Evolutionary conservation across 495 filamentous ascomycete species (phyloP), one percentile per base, ranked within the genome.

Genomic region (Paragyromitra xinjiangensis): DNA sequence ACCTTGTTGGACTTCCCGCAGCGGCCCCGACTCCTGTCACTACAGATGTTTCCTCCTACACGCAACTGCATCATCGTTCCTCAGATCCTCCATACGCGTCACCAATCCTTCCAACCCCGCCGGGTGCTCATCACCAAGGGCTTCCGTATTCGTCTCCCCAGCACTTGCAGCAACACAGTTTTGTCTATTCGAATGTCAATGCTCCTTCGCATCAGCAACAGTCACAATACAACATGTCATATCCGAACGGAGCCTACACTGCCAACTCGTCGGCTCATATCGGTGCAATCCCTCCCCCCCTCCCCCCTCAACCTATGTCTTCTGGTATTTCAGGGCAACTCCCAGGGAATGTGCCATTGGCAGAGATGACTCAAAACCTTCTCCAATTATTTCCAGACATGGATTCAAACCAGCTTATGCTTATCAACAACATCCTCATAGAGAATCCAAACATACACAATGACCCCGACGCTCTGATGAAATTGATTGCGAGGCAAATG

Each of bases 391-490:
- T 83, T 29, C 81, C 81, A 12, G 77, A 74, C n/a, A 73, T 83
- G 63, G 69, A 67, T 56, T 66, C 77, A 14, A 61, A 67, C 40
- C 81, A 83, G 50, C 74, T 81, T 14, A 70, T 73, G 61, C 58
- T 80, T 22, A 83, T 83, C 61, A 82, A 83, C 64, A 80, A 80
- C 51, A 67, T 81, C 71, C 71, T 82, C 34, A 62, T 65, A 48
- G 78, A 79, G 37, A 83, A 83, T 63, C 79, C 82, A 16, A 73
- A 79, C 12, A 73, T 81, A 70, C 77, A 82, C 34, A 75, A 75
- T 6, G 78, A 81, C 14, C 73, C 82, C 39, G 73, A 81, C 48
- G 70, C 73, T 62, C 50, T 83, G 58, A 80, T 77, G 37, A 75
- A 75, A 29, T 58, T 83, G 75, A 77, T 83, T 62, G 81, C 75